phyloP scores from a whole-genome alignment of 2,329 filamentous ascomycete species.

The Knoxdaviesia proteae region DNA sequence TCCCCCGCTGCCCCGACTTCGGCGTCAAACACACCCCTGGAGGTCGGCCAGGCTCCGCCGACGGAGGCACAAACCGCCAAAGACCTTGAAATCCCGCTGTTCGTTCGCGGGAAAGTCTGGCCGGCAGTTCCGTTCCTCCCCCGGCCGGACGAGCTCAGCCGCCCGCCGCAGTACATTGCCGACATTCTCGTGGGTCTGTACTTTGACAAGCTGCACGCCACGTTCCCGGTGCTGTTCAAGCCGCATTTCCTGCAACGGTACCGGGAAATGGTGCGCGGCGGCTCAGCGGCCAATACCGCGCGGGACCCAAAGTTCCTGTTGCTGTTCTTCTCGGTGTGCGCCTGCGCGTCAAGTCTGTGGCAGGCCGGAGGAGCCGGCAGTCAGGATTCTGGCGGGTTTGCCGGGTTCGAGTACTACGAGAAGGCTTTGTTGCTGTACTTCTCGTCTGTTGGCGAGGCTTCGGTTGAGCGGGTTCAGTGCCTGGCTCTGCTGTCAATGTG shows the following conservation, averaged over 20 bases:
- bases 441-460: constrained; percentile 9
- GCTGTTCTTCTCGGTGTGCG: constrained; percentile 12
- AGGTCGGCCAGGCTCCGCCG: background rate
- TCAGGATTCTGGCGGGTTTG: constrained; percentile 3
- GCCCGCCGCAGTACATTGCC: constrained; percentile 10
- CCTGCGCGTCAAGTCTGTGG: constrained; percentile 10
- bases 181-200: constrained; percentile 11
- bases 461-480: constrained; percentile 10
- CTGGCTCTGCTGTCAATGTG: constrained; percentile 11
- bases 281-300: background rate
- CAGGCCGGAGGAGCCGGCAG: constrained; percentile 1
- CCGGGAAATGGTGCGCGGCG: constrained; percentile 4
- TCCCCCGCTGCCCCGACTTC: constrained; percentile 3
- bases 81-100: constrained; percentile 10
- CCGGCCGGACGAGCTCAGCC: constrained; percentile 8
- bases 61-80: background rate
- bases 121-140: constrained; percentile 10
- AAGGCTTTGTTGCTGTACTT: constrained; percentile 9
- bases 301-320: constrained; percentile 8
- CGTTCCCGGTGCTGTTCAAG: constrained; percentile 10
- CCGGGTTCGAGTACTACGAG: constrained; percentile 9
- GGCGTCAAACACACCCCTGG: background rate
- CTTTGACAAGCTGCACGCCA: constrained; percentile 11
- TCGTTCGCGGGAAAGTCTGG: constrained; percentile 10
- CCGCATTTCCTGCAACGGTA: constrained; percentile 10